Conservation (phyloP, 148 eudicot genomes). For the Tetragonia tetragonoides region DNA sequence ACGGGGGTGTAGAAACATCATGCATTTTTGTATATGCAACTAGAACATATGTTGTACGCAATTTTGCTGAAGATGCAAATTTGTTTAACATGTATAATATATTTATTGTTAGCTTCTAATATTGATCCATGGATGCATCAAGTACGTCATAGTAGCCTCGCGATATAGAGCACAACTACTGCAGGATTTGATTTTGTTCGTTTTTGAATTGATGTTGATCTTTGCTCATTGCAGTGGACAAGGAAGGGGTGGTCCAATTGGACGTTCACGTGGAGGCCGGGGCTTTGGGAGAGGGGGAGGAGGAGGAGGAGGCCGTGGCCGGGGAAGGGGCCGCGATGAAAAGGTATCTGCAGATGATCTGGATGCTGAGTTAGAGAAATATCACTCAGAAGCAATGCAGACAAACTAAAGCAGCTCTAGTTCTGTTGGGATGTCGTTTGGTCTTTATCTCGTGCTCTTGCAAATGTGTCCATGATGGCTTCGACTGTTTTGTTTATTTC, state of each 20-base stretch:
- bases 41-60: background rate
- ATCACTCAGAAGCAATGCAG: conserved; percentile 74
- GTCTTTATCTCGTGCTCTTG: conserved; percentile 22
- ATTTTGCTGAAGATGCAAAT: background rate
- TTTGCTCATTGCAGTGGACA: conserved; percentile 51
- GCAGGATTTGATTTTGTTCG: background rate
- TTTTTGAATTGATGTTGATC: conserved; percentile 2
- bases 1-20: background rate
- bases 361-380: conserved; percentile 94
- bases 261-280: conserved; percentile 60
- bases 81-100: background rate
- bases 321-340: conserved; percentile 61
- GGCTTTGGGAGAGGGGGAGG: conserved; percentile 47
- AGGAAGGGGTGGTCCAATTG: conserved; percentile 62
- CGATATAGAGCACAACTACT: background rate
- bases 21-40: background rate
- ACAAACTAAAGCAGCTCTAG: conserved; percentile 34
- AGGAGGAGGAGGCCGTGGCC: conserved; percentile 54
- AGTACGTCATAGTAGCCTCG: background rate
- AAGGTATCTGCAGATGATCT: conserved; percentile 83
- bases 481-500: conserved; percentile 33
- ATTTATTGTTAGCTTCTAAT: background rate
- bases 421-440: conserved; percentile 14
- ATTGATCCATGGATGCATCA: background rate
- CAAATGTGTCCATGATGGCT: conserved; percentile 30